Base-by-base conservation (phyloP, 305 asterid species). In the Rubia occidens region DNA sequence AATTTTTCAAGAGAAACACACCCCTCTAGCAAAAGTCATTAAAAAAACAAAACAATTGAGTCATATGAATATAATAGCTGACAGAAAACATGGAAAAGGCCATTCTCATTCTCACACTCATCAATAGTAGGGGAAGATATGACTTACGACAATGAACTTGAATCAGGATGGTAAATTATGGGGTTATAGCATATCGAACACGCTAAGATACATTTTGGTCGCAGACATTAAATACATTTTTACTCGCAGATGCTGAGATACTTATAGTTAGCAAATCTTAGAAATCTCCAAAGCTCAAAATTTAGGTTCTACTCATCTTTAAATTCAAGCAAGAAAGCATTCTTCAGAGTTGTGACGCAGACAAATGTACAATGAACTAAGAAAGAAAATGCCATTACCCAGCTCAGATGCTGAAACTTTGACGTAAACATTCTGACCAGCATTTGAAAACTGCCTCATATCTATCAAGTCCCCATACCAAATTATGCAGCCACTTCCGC, bases 181-280 rank as follows among this genome's bases (percentile, higher is more conserved):
- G 78, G 82, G 37, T 81, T 76, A 35, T 77, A 85, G 86, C 97
- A 89, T 81, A 91, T 86, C 29, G 97, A 91, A 76, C 97, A 91
- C 60, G 97, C 93, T 72, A 91, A 77, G 56, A 51, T 51, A 29
- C 35, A 29, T 29, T 29, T 29, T 29, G 35, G 35, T 29, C 3
- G 35, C 35, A 29, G 35, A 29, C 35, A 29, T 29, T 29, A 29
- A 29, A 29, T 29, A 29, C 35, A 29, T 29, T 29, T 29, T 29
- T 29, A 29, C 35, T 29, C 35, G 3, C 35, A 29, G 35, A 29
- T 29, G 35, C 3, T 29, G 35, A 29, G 35, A 29, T 29, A 29
- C 35, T 29, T 29, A 29, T 29, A 29, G 35, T 29, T 29, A 29
- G 35, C 35, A 29, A 29, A 29, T 29, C 3, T 29, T 29, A 29